Evolutionary conservation across 495 filamentous ascomycete species (phyloP).

Genomic region (Aspergillus saccharolyticus): DNA sequence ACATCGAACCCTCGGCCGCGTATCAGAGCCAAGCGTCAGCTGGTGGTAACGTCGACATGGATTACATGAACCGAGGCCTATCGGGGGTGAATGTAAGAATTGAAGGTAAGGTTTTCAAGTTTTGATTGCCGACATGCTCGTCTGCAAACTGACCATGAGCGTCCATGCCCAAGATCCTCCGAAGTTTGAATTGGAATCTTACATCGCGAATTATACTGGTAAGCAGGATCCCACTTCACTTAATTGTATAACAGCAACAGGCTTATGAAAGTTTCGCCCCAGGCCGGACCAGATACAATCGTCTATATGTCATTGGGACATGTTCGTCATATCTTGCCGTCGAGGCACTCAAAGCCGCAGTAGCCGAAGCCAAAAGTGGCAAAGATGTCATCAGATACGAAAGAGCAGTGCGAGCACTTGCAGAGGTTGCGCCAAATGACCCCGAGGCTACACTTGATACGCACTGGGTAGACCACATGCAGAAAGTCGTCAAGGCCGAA

Average conservation of each 20-base stretch:
- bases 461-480: conserved; percentile 62
- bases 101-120: background rate
- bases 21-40: conserved; percentile 10
- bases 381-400: conserved; percentile 69
- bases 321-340: conserved; percentile 69
- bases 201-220: conserved; percentile 90
- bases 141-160: background rate
- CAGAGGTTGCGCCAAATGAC: conserved; percentile 59
- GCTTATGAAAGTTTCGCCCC: background rate
- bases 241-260: conserved; percentile 1
- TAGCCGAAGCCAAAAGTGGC: conserved; percentile 71
- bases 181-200: conserved; percentile 89
- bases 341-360: conserved; percentile 76
- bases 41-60: conserved; percentile 9
- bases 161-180: conserved; percentile 56
- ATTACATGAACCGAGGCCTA: background rate
- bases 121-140: background rate
- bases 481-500: conserved; percentile 58
- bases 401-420: conserved; percentile 59
- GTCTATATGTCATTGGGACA: conserved; percentile 74
- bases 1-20: conserved; percentile 18
- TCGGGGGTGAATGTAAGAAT: conserved; percentile 10
- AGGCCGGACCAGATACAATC: conserved; percentile 72
- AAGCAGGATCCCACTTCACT: conserved; percentile 9
- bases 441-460: conserved; percentile 60